These are phyloP conservation scores for Orbilia quercus DNA, from an alignment of 2,329 filamentous ascomycete genomes.

Conservation along the genomic window DNA sequence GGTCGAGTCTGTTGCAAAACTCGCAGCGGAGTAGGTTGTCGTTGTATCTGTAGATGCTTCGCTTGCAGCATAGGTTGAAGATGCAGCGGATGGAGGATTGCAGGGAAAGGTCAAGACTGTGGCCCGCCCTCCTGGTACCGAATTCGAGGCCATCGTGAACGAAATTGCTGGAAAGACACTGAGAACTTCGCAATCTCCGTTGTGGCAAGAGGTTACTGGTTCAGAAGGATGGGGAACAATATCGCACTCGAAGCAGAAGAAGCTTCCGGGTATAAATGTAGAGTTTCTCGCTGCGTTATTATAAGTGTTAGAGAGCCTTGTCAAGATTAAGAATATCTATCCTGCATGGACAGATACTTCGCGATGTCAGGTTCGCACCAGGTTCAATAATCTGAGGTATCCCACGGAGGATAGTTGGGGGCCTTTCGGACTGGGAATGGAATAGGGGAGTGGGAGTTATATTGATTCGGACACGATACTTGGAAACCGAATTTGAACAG, in stretches of 20 bases:
- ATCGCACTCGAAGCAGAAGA: neutral
- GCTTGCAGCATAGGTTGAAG: slow-evolving; percentile 42
- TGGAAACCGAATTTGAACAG: too few species aligned
- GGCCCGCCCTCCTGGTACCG: slow-evolving; percentile 17
- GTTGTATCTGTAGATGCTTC: slow-evolving; percentile 43
- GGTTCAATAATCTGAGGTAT: too few species aligned
- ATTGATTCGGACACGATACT: too few species aligned
- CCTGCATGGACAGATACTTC: too few species aligned
- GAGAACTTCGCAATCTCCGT: neutral
- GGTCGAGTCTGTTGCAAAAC: slow-evolving; percentile 42
- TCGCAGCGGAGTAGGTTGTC: slow-evolving; percentile 15
- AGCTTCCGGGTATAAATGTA: neutral
- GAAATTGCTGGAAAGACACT: neutral
- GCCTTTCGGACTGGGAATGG: too few species aligned
- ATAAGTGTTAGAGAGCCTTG: too few species aligned
- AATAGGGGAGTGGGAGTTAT: too few species aligned
- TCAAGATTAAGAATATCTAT: too few species aligned
- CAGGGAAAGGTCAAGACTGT: slow-evolving; percentile 22
- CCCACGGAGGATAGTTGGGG: too few species aligned
- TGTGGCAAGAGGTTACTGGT: neutral
- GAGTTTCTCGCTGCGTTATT: too few species aligned
- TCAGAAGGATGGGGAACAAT: neutral
- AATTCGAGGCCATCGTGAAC: slow-evolving; percentile 16
- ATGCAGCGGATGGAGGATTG: slow-evolving; percentile 29
- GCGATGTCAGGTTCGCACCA: too few species aligned